phyloP scores from a whole-genome alignment of 78 protist species.

The Guillardia theta region DNA sequence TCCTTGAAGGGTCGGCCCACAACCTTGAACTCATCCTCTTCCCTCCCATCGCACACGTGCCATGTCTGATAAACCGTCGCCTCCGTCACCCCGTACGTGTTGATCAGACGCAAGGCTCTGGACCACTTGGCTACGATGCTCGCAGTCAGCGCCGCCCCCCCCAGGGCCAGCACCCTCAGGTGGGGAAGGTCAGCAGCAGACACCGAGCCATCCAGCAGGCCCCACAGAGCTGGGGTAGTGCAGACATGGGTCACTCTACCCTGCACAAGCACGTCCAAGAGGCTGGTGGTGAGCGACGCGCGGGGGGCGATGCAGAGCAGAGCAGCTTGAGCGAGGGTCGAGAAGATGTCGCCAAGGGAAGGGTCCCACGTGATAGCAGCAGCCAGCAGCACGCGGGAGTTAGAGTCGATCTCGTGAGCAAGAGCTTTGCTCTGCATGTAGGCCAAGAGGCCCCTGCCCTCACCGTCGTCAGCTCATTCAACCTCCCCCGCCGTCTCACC shows the following conservation, averaged over 20 bases:
- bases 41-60: not conserved
- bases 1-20: not conserved
- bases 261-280: not conserved
- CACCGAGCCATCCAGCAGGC: not conserved
- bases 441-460: not conserved
- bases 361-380: not conserved
- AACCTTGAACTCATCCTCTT: not conserved
- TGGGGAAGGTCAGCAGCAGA: not conserved
- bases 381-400: constrained; percentile 4
- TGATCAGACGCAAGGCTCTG: not conserved
- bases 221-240: not conserved
- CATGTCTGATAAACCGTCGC: not conserved
- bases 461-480: too few species aligned
- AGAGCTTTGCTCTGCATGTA: not conserved
- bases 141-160: not conserved
- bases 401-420: not conserved
- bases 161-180: not conserved
- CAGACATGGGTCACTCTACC: not conserved
- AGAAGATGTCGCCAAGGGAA: not conserved
- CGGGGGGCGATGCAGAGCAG: not conserved
- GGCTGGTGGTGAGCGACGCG: not conserved
- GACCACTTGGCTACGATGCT: too few species aligned
- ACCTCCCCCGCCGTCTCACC: too few species aligned
- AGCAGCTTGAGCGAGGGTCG: not conserved
- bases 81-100: constrained; percentile 10